A percentile compares a stretch with the other conserved stretches of the same genome.
phyloP scores from a whole-genome alignment of 2,329 filamentous ascomycete species.

The Colletotrichum truncatum region DNA sequence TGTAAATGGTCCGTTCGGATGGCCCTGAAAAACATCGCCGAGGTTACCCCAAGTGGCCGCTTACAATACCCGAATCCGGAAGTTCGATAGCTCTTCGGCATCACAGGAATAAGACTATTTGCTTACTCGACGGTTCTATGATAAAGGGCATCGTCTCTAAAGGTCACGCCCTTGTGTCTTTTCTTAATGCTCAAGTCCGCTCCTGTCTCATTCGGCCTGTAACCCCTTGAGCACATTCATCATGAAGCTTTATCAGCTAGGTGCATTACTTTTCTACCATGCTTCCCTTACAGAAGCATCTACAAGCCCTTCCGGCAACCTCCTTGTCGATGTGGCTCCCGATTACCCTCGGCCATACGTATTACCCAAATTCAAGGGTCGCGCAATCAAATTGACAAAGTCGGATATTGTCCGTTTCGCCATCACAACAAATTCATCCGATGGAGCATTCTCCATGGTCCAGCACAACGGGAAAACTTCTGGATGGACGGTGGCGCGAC shows the following conservation, averaged over 20 bases:
- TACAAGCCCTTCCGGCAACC: background rate
- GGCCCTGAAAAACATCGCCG: too few relatives aligned
- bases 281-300: background rate
- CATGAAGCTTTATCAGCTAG: background rate
- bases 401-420: slow-evolving; percentile 35
- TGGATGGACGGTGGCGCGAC: slow-evolving; percentile 47
- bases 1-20: too few relatives aligned
- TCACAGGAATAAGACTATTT: too few relatives aligned
- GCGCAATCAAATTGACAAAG: slow-evolving; percentile 32
- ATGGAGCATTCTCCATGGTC: slow-evolving; percentile 52
- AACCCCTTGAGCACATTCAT: too few relatives aligned
- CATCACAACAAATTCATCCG: slow-evolving; percentile 53
- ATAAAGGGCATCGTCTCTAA: too few relatives aligned
- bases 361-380: slow-evolving; percentile 34
- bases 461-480: slow-evolving; percentile 50
- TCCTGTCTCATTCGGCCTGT: too few relatives aligned
- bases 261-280: background rate
- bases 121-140: too few relatives aligned
- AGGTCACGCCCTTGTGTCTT: too few relatives aligned
- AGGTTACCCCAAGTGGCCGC: too few relatives aligned
- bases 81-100: too few relatives aligned
- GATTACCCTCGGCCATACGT: slow-evolving; percentile 35
- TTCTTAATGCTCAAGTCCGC: too few relatives aligned
- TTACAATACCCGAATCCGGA: too few relatives aligned
- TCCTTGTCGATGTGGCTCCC: slow-evolving; percentile 33